Evolutionary conservation across 257 asterid species (phyloP).

Genomic region (Rhazya stricta): DNA sequence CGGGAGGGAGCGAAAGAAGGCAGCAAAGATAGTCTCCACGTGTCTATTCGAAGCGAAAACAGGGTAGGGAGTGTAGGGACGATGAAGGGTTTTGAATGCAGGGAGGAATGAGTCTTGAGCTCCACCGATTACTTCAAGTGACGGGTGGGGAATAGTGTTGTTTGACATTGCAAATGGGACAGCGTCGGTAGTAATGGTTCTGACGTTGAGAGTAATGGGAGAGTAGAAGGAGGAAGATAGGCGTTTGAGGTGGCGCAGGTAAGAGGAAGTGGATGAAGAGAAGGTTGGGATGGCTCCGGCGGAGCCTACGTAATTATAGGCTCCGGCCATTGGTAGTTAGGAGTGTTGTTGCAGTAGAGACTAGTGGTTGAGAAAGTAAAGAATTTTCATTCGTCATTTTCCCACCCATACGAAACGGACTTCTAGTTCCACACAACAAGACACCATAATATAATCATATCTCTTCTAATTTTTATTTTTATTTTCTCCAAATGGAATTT

Average conservation of each 20-base stretch:
- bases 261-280: constrained; percentile 33
- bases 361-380: constrained; percentile 16
- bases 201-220: constrained; percentile 22
- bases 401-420: not conserved
- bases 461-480: no score
- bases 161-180: constrained; percentile 28
- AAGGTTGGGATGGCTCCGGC: constrained; percentile 33
- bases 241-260: constrained; percentile 34
- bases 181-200: constrained; percentile 9
- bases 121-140: constrained; percentile 78
- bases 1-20: constrained; percentile 73
- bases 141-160: constrained; percentile 42
- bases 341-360: not conserved
- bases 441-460: no score
- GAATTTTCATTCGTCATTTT: not conserved
- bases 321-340: constrained; percentile 49
- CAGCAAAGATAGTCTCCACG: constrained; percentile 79
- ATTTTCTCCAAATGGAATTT: no score
- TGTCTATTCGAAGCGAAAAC: constrained; percentile 61
- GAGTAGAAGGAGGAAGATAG: constrained; percentile 16
- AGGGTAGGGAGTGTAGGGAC: constrained; percentile 60
- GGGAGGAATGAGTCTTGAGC: constrained; percentile 57
- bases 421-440: no score
- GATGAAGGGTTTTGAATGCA: constrained; percentile 52
- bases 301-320: constrained; percentile 40